Conservation (phyloP, 1,284 basidiomycete species). For the Sanghuangporus baumii region DNA sequence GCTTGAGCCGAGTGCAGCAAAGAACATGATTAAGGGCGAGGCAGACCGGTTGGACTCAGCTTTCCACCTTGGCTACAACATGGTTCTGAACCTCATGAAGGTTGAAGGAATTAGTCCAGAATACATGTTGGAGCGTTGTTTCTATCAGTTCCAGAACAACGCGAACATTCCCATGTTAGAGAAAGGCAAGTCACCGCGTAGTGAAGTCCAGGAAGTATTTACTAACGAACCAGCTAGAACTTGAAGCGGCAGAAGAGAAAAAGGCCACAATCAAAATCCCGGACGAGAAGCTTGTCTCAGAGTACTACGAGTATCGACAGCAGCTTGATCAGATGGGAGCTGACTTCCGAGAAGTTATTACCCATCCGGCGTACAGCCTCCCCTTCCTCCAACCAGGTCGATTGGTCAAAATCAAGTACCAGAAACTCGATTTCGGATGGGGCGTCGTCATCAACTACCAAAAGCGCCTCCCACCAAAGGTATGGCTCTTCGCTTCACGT, state of each 20-base stretch:
- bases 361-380: constrained; percentile 89
- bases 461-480: constrained; percentile 76
- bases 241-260: constrained; percentile 69
- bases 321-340: constrained; percentile 85
- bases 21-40: constrained; percentile 98
- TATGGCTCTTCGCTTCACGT: constrained; percentile 26
- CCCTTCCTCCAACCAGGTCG: constrained; percentile 94
- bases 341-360: constrained; percentile 90
- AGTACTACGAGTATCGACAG: constrained; percentile 89
- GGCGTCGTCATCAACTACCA: constrained; percentile 90
- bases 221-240: constrained; percentile 43
- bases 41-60: constrained; percentile 97
- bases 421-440: constrained; percentile 93
- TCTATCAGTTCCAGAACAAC: constrained; percentile 97
- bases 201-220: background rate
- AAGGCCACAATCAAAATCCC: constrained; percentile 68
- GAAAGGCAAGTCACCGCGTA: constrained; percentile 47
- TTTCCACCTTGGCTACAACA: constrained; percentile 99
- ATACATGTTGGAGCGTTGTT: constrained; percentile 96
- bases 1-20: constrained; percentile 88
- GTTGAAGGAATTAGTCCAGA: constrained; percentile 99
- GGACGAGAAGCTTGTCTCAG: constrained; percentile 78
- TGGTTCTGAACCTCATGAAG: constrained; percentile 98
- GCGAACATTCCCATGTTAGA: constrained; percentile 86
- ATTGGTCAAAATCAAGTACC: constrained; percentile 83